These are phyloP conservation scores for Didymella keratinophila DNA, from an alignment of 2,329 filamentous ascomycete species.

Conservation along the genomic window DNA sequence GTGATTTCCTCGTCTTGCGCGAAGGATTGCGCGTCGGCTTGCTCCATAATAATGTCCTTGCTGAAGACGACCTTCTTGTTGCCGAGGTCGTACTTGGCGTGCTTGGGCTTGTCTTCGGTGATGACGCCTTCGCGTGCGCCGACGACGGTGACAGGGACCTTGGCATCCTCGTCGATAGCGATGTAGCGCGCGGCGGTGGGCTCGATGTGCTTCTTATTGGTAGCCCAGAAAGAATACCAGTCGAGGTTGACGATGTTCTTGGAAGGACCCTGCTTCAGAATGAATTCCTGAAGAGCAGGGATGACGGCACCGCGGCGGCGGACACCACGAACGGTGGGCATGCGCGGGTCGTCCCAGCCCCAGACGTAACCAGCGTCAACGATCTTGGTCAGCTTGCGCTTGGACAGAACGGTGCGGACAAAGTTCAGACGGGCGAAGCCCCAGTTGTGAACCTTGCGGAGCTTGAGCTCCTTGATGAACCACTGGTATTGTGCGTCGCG, in stretches of 20 bases:
- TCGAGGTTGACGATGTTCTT: constrained; percentile 86
- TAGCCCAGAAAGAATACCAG: constrained; percentile 71
- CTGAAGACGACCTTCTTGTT: constrained; percentile 86
- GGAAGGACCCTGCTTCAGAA: constrained; percentile 82
- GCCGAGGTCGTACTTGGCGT: constrained; percentile 89
- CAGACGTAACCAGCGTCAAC: constrained; percentile 78
- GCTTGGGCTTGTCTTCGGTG: constrained; percentile 80
- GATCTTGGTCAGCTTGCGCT: constrained; percentile 85
- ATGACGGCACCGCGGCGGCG: constrained; percentile 81
- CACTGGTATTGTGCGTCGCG: constrained; percentile 87
- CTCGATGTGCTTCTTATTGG: constrained; percentile 63
- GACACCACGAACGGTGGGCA: constrained; percentile 85
- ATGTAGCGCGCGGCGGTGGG: constrained; percentile 59
- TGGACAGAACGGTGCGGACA: constrained; percentile 80
- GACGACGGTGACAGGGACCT: constrained; percentile 73
- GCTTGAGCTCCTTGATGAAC: constrained; percentile 77
- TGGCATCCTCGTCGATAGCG: constrained; percentile 71
- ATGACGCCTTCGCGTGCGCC: constrained; percentile 64
- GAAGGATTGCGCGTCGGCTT: constrained; percentile 83
- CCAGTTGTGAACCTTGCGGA: constrained; percentile 83
- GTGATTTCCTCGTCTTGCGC: constrained; percentile 89
- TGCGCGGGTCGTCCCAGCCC: constrained; percentile 87
- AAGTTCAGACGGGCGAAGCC: constrained; percentile 88
- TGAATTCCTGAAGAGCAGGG: constrained; percentile 80
- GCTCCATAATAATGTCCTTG: constrained; percentile 79